Evolutionary conservation across 2,329 filamentous ascomycete genomes (phyloP).

Genomic region (Curvularia verruculosa): DNA sequence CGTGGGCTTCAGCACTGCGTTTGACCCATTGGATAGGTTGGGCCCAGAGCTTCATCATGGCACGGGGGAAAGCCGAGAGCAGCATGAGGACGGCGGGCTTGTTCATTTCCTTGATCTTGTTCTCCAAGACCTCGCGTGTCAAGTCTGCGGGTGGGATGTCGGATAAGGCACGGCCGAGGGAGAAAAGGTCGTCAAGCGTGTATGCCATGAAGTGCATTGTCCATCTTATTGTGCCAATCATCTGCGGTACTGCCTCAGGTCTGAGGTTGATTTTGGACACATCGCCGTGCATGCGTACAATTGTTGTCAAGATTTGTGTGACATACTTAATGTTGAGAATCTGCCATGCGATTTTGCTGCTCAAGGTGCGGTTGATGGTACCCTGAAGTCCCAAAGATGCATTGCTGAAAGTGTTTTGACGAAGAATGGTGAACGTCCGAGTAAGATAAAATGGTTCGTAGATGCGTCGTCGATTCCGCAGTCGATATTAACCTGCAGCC

Average conservation of each 20-base stretch:
- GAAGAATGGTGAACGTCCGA: constrained; percentile 67
- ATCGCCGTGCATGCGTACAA: constrained; percentile 47
- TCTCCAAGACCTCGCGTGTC: constrained; percentile 36
- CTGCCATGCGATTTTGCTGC: constrained; percentile 76
- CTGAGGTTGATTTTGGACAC: constrained; percentile 56
- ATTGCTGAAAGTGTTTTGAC: constrained; percentile 80
- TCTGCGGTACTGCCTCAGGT: constrained; percentile 44
- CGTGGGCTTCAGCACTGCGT: constrained; percentile 33
- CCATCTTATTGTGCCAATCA: constrained; percentile 78
- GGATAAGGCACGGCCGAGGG: constrained; percentile 31
- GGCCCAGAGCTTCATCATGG: constrained; percentile 47
- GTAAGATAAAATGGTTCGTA: constrained; percentile 43
- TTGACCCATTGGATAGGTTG: constrained; percentile 42
- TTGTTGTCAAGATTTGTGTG: constrained; percentile 67
- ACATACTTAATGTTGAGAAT: constrained; percentile 76
- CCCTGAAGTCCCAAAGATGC: constrained; percentile 69
- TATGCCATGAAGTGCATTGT: constrained; percentile 68
- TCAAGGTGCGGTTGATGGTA: constrained; percentile 60
- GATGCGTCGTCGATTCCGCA: constrained; percentile 78
- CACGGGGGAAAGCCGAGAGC: constrained; percentile 44
- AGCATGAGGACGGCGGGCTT: constrained; percentile 43
- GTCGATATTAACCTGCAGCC: constrained; percentile 66
- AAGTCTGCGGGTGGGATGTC: constrained; percentile 45
- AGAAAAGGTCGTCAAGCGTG: constrained; percentile 59
- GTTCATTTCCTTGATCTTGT: constrained; percentile 40